These are phyloP conservation scores for Daucus carota DNA, from an alignment of 129 eudicot genomes.

Conservation along the genomic window DNA sequence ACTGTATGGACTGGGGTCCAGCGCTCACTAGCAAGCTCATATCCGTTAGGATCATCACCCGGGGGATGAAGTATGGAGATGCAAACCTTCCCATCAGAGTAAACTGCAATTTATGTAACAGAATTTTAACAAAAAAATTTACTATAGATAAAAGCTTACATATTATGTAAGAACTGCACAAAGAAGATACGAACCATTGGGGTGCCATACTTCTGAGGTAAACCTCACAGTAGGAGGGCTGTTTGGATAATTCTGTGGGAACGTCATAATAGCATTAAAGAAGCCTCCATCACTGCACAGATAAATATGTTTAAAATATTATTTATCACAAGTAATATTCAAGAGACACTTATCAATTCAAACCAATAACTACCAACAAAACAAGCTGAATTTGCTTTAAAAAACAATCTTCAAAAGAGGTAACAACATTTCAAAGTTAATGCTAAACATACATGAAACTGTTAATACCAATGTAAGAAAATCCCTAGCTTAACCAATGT, in stretches of 20 bases:
- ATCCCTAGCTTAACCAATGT: background rate
- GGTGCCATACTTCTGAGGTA: constrained; percentile 98
- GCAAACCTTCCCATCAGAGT: constrained; percentile 92
- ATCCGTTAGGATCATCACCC: constrained; percentile 97
- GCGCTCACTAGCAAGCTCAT: constrained; percentile 96
- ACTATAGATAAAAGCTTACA: background rate
- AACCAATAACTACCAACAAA: background rate
- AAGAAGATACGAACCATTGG: constrained; percentile 56
- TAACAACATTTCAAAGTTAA: background rate
- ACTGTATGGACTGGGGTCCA: constrained; percentile 99
- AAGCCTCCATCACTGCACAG: constrained; percentile 88
- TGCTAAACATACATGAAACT: background rate
- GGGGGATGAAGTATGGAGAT: constrained; percentile 98
- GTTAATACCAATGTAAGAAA: background rate
- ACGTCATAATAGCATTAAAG: constrained; percentile 88
- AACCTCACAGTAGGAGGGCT: constrained; percentile 88
- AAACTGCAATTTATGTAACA: constrained; percentile 41
- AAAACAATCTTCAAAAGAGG: background rate
- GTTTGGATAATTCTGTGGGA: constrained; percentile 79
- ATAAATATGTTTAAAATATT: background rate
- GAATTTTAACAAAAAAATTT: background rate
- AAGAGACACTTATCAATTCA: background rate
- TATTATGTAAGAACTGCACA: background rate
- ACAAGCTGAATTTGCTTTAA: background rate
- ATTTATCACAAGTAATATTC: background rate